Evolutionary conservation across 139 green algal species (phyloP).

Genomic region (Tetradesmus lagerheimii): DNA sequence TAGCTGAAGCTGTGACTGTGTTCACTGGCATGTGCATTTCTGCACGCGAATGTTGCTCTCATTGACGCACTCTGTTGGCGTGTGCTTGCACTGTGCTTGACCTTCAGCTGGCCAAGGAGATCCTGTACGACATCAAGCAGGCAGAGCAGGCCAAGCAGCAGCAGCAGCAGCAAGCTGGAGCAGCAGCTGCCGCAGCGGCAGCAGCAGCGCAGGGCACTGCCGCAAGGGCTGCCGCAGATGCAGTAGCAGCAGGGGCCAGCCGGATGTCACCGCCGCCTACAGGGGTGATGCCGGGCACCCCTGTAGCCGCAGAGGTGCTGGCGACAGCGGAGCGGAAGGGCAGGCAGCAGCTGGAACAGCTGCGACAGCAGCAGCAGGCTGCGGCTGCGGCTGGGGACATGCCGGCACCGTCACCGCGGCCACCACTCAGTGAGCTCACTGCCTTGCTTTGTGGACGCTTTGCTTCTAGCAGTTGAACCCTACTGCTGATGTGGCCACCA

Average conservation of each 20-base stretch:
- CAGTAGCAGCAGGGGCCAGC: background rate
- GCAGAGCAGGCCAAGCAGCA: constrained; percentile 61
- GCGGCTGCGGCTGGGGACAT: background rate
- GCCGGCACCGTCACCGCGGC: background rate
- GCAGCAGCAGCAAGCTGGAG: constrained; percentile 29
- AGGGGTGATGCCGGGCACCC: constrained; percentile 47
- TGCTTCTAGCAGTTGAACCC: too few relatives aligned
- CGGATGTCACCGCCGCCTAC: background rate
- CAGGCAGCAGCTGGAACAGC: background rate
- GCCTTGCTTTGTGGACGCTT: too few relatives aligned
- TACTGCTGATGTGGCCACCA: too few relatives aligned
- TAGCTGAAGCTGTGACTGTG: too few relatives aligned
- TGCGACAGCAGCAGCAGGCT: constrained; percentile 2
- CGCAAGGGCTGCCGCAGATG: background rate
- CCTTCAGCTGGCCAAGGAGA: constrained; percentile 78
- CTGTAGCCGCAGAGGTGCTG: constrained; percentile 60
- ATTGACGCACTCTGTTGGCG: too few relatives aligned
- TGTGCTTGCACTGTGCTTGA: background rate
- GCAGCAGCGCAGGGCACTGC: background rate
- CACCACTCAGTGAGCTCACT: background rate
- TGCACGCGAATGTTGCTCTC: too few relatives aligned
- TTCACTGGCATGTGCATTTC: too few relatives aligned
- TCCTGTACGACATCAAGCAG: constrained; percentile 90
- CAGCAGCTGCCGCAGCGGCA: background rate
- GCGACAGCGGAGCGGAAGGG: constrained; percentile 21